Evolutionary conservation across 1,284 basidiomycete genomes (phyloP).

Genomic region (Moesziomyces antarcticus): DNA sequence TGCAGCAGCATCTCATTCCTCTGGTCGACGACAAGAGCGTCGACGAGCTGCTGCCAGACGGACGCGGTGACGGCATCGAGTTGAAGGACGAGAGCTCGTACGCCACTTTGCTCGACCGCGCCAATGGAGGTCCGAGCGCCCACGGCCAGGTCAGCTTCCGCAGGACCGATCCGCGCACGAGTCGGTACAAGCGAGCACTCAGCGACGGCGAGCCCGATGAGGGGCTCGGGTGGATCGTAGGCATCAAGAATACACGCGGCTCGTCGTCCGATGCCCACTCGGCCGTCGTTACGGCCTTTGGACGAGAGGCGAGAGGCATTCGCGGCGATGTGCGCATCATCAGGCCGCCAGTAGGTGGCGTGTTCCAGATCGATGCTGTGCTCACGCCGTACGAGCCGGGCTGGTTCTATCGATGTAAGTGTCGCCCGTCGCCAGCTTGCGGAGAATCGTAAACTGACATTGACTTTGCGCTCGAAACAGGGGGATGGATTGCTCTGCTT

Average conservation of each 20-base stretch:
- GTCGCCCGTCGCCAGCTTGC: background rate
- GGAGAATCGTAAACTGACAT: background rate
- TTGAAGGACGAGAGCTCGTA: conserved; percentile 46
- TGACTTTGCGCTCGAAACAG: conserved; percentile 3
- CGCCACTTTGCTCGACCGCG: conserved; percentile 54
- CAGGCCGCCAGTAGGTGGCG: conserved; percentile 71
- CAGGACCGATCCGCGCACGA: conserved; percentile 13
- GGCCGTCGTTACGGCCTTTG: conserved; percentile 82
- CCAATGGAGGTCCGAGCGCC: conserved; percentile 47
- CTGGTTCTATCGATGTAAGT: conserved; percentile 63
- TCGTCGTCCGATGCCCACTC: conserved; percentile 76
- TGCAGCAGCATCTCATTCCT: conserved; percentile 89
- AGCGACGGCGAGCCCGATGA: conserved; percentile 1
- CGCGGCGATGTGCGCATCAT: conserved; percentile 6
- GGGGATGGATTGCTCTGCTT: conserved; percentile 40
- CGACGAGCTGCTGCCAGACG: conserved; percentile 30
- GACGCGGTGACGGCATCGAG: conserved; percentile 35
- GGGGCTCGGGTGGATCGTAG: conserved; percentile 78
- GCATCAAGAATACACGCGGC: conserved; percentile 87
- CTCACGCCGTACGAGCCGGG: conserved; percentile 83
- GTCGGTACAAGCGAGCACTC: conserved; percentile 5
- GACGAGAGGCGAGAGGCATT: conserved; percentile 75
- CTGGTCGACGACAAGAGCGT: conserved; percentile 64
- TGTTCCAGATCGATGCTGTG: conserved; percentile 85
- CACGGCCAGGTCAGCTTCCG: conserved; percentile 60